Conservation (phyloP, 192 early-diverging fungal genomes). For the Coemansia sp. region DNA sequence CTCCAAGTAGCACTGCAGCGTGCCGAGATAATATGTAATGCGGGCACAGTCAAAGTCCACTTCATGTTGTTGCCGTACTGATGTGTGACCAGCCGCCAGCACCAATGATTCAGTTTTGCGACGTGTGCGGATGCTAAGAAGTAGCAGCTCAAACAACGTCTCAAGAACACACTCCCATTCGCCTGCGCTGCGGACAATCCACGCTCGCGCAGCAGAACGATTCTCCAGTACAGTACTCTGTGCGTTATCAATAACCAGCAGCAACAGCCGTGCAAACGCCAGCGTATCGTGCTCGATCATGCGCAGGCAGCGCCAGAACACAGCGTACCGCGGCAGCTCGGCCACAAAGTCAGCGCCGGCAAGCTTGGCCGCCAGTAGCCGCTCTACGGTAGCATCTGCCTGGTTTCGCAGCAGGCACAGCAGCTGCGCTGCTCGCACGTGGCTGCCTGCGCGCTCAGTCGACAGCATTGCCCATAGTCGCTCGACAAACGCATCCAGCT, state of each 20-base stretch:
- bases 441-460: slow-evolving; percentile 56
- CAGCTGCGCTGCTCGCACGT: slow-evolving; percentile 64
- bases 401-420: slow-evolving; percentile 60
- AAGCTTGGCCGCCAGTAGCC: slow-evolving; percentile 28
- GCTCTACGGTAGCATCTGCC: slow-evolving; percentile 35
- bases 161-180: slow-evolving; percentile 35
- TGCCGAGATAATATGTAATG: slow-evolving; percentile 27
- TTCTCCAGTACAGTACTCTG: slow-evolving; percentile 1
- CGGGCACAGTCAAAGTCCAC: slow-evolving; percentile 27
- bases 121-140: slow-evolving; percentile 32
- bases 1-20: slow-evolving; percentile 28
- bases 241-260: slow-evolving; percentile 70
- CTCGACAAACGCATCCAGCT: slow-evolving; percentile 22
- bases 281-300: slow-evolving; percentile 30
- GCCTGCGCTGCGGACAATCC: slow-evolving; percentile 26
- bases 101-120: slow-evolving; percentile 7
- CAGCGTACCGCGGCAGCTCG: slow-evolving; percentile 31
- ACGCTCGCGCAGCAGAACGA: slow-evolving; percentile 35
- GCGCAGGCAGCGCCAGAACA: slow-evolving; percentile 44
- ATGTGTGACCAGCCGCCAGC: slow-evolving; percentile 17
- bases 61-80: slow-evolving; percentile 26
- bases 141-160: slow-evolving; percentile 28
- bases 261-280: slow-evolving; percentile 72
- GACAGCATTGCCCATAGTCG: slow-evolving; percentile 69
- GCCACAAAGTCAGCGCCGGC: slow-evolving; percentile 1